Evolutionary conservation across 257 asterid species (phyloP).

Genomic region (Anisodus tanguticus): DNA sequence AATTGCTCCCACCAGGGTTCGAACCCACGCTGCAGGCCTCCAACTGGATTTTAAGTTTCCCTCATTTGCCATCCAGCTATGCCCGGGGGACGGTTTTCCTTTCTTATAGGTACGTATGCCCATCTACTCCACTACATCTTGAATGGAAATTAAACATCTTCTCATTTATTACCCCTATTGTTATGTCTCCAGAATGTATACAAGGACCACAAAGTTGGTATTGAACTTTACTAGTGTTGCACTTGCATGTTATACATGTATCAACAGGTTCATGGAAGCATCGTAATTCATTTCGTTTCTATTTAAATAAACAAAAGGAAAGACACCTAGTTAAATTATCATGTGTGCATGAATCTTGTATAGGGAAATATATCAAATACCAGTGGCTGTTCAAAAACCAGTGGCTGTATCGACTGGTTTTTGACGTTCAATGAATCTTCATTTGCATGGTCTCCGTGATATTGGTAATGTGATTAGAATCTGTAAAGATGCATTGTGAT

Average conservation of each 20-base stretch:
- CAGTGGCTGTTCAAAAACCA: neutral
- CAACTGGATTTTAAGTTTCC: no score
- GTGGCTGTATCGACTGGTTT: neutral
- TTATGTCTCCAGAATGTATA: neutral
- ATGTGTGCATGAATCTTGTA: neutral
- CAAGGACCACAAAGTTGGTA: conserved; percentile 10
- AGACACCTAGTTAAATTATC: neutral
- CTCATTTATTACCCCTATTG: neutral
- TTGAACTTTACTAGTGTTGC: conserved; percentile 17
- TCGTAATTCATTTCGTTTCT: neutral
- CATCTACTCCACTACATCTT: conserved; percentile 4
- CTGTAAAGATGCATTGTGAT: neutral
- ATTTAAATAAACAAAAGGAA: neutral
- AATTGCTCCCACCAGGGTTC: no score
- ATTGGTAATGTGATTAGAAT: conserved; percentile 14
- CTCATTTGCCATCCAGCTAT: no score
- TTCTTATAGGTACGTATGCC: conserved; percentile 2
- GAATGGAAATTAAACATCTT: neutral
- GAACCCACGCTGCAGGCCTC: no score
- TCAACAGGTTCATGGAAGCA: neutral
- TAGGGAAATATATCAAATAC: neutral
- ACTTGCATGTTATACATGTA: neutral
- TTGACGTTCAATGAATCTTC: neutral
- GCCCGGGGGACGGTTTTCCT: neutral
- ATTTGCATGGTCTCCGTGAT: conserved; percentile 8